Percentiles rank a stretch among this genome's conserved stretches.
Evolutionary conservation across 2,329 filamentous ascomycete species (phyloP).

Genomic region (Colletotrichum sp.): DNA sequence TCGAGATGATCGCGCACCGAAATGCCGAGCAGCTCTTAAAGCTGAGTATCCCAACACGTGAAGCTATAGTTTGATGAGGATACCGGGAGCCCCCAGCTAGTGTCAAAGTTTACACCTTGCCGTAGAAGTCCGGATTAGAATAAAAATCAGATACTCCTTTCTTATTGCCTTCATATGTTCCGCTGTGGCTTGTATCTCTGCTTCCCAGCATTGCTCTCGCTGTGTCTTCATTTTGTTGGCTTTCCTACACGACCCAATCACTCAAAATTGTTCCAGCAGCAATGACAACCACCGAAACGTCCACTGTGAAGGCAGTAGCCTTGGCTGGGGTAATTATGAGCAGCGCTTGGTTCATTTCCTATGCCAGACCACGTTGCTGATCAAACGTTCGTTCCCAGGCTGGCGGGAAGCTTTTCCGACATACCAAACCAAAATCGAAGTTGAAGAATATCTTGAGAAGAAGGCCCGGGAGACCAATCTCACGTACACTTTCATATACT

Average conservation of each 20-base stretch:
- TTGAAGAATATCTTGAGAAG: neutral
- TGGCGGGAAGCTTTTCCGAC: neutral
- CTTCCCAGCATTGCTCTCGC: neutral
- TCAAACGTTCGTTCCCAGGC: neutral
- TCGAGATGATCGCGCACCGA: constrained; percentile 51
- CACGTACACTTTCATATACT: neutral
- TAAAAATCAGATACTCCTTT: neutral
- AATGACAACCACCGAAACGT: neutral
- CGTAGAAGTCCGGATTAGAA: neutral
- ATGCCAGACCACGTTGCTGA: neutral
- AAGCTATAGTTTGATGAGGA: neutral
- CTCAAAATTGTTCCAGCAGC: neutral
- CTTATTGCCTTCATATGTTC: neutral
- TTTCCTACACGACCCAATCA: neutral
- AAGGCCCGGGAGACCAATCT: neutral
- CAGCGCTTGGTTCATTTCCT: neutral
- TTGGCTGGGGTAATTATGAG: neutral
- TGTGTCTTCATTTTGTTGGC: neutral
- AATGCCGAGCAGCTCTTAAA: constrained; percentile 56
- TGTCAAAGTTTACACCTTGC: neutral
- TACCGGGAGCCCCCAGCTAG: neutral
- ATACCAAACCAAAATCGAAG: neutral
- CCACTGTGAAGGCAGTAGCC: neutral
- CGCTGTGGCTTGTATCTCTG: neutral
- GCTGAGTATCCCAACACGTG: constrained; percentile 17